These are phyloP conservation scores for Lactarius quietus DNA, from an alignment of 768 basidiomycete species.

Conservation along the genomic window DNA sequence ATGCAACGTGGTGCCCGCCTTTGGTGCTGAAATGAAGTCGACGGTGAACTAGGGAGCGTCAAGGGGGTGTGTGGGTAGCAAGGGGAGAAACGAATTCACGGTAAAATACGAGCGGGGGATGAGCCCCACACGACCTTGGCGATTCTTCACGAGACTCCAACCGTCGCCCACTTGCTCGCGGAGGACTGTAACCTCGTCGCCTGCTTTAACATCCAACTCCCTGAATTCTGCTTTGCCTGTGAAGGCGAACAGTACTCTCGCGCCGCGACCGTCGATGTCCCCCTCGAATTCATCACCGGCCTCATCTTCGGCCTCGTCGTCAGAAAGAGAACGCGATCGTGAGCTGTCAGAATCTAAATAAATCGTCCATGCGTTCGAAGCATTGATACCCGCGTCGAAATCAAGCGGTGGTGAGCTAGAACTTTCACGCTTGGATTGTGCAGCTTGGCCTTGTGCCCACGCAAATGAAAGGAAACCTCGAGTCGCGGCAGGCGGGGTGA, in stretches of 20 bases:
- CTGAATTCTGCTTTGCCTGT: constrained; percentile 72
- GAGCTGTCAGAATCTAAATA: constrained; percentile 41
- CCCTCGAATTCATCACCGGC: constrained; percentile 33
- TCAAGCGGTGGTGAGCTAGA: constrained; percentile 30
- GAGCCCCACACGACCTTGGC: constrained; percentile 56
- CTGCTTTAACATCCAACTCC: constrained; percentile 64
- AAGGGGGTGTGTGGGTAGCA: constrained; percentile 2
- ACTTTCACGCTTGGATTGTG: constrained; percentile 9
- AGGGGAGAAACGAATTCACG: constrained; percentile 38
- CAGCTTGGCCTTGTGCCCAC: constrained; percentile 16
- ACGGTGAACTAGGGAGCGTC: constrained; percentile 52
- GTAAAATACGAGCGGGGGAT: constrained; percentile 71
- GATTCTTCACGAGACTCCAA: constrained; percentile 68
- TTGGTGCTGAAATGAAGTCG: constrained; percentile 54
- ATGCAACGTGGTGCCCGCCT: constrained; percentile 36
- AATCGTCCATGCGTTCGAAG: constrained; percentile 74
- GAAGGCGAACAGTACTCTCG: constrained; percentile 70
- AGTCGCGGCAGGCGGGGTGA: constrained; percentile 22
- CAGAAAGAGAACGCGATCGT: constrained; percentile 45
- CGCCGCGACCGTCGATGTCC: constrained; percentile 43
- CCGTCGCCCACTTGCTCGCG: constrained; percentile 72
- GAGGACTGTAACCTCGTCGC: constrained; percentile 67
- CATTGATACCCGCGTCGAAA: constrained; percentile 76
- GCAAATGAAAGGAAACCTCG: constrained; percentile 18
- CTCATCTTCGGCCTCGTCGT: constrained; percentile 42